Evolutionary conservation across 257 asterid genomes (phyloP), one percentile per base, ranked within the genome.

Genomic region (Solanum rostratum): DNA sequence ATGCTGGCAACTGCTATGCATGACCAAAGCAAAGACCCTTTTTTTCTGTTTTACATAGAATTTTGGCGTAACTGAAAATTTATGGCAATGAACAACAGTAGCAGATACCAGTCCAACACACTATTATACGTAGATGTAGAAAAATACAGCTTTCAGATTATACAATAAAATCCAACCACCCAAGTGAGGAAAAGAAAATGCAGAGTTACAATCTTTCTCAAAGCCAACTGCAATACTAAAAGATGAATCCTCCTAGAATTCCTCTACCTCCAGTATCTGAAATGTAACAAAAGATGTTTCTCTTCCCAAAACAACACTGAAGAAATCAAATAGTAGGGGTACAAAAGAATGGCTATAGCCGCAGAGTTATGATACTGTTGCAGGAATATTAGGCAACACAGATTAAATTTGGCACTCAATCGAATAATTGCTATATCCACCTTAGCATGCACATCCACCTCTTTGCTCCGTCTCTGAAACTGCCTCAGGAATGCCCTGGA

Each of bases 401-500:
- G 84, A 57, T 59, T 3, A 60, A 27, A 18, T 43, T 60, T 39
- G 16, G 55, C 78, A 60, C 54, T 60, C 59, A 70, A 81, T 76
- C 33, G 33, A 54, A 62, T 78, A 54, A 68, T 78, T 65, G 85
- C 81, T 27, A n/a, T 27, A 82, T 83, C 84, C 43, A 65, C 74
- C 86, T 93, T 92, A 96, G 90, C 99, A 96, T 5, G 98, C 96
- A 68, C 98, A 96, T 15, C 98, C 97, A 57, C 99, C 98, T 85
- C 90, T 92, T 87, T 92, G 98, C 86, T 92, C 98, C 1, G 92
- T 85, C 85, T 94, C 99, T 27, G 98, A 89, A 74, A 91, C 94
- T 57, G 90, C 90, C 85, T 96, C 99, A 0, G 98, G 97, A 81
- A 94, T 92, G 87, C 92, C 90, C 83, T 93, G 98, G 85, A 95